A percentile compares a stretch with the other conserved stretches of the same genome.
Evolutionary conservation across 2,329 filamentous ascomycete species (phyloP).

Genomic region (Colletotrichum sp.): DNA sequence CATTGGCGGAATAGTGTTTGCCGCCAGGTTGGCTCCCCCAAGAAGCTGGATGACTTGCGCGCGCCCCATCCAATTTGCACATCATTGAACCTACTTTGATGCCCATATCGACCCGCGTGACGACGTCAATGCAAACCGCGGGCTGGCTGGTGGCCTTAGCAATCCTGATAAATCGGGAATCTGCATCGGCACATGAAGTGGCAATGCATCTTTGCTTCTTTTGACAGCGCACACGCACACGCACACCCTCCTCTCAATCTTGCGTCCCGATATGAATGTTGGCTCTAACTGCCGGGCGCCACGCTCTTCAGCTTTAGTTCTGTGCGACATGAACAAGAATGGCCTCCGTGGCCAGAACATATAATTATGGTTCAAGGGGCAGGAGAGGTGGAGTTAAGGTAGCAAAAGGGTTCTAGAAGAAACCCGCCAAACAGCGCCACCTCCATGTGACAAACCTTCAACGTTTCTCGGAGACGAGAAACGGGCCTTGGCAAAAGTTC

Average conservation of each 20-base stretch:
- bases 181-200: not conserved
- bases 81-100: not conserved
- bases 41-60: not conserved
- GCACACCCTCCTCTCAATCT: not conserved
- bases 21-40: not conserved
- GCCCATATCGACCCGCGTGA: not conserved
- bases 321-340: not conserved
- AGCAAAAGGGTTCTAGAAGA: not conserved
- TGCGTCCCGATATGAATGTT: not conserved
- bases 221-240: not conserved
- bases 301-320: not conserved
- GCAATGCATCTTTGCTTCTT: not conserved
- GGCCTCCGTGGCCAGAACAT: not conserved
- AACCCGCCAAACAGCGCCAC: not conserved
- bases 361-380: not conserved
- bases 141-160: not conserved
- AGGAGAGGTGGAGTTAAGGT: not conserved
- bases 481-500: not conserved
- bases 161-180: not conserved
- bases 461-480: not conserved
- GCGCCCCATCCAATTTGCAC: not conserved
- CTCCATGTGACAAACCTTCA: not conserved
- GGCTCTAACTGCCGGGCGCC: not conserved
- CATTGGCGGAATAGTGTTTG: constrained; percentile 3
- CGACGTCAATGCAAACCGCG: not conserved